Base-by-base conservation (phyloP, 2,329 filamentous ascomycete species). In the Ascochyta fabae region DNA sequence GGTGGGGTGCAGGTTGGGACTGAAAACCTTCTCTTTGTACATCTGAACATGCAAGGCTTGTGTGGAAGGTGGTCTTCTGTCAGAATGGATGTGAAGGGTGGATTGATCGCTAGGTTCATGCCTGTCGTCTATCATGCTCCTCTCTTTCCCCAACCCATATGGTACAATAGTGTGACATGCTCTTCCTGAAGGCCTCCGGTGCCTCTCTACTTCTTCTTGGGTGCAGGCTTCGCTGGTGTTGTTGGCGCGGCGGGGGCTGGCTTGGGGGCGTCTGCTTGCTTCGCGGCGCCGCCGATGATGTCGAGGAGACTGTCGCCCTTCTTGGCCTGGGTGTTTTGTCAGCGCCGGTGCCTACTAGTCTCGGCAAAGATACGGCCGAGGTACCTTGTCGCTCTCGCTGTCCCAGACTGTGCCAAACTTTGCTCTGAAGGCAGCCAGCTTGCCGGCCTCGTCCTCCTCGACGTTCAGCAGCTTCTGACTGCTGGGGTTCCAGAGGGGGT, bases 361-460 rank as follows among this genome's bases (percentile, higher is more conserved):
- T 23, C 36, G 10, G 10, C 36, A 10, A 2, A 26, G 15, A 23
- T 13, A 9, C 12, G 16, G 12, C 10, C 12, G 22, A 50, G 15
- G 12, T 10, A 42, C 24, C 38, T 44, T 65, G 24, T 65, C 62
- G 34, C 56, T 57, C 53, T 69, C 66, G 47, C 73, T 81, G 79
- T 99, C 95, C 83, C 91, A 99, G 10, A 86, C 87, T 56, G 89
- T 82, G 24, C 95, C 95, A 80, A 93, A 99, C 53, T 90, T 85
- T 59, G 84, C 84, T 69, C 95, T 84, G 81, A 99, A 99, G 51
- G 91, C 90, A 48, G 88, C 90, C 70, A 99, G 79, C 72, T 90
- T 86, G 16, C 95, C 95, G 3, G 95, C 94, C 83, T 98, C 95
- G 76, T 99, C 95, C 61, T 96, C 87, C 79, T 99, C 95, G 54